A percentile compares a stretch with the other conserved stretches of the same genome.
Evolutionary conservation across 441 rosid genomes (phyloP).

Genomic region (Syzygium malaccense): DNA sequence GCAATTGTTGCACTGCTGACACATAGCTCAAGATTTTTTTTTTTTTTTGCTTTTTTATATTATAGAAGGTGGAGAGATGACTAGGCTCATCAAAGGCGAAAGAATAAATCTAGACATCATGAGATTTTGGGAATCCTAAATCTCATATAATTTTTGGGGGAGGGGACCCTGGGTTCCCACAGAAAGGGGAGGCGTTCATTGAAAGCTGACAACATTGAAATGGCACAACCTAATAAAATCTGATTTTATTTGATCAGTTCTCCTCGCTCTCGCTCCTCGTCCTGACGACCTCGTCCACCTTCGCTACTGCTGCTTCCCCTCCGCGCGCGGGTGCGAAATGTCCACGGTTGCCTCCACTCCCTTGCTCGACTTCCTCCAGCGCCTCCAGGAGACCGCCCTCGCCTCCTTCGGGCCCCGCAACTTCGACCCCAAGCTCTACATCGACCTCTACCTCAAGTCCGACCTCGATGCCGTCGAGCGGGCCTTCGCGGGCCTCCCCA

Average conservation of each 20-base stretch:
- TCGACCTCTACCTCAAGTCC: slow-evolving; percentile 54
- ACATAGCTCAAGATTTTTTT: background rate
- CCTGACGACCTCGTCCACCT: background rate
- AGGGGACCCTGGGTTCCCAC: slow-evolving; percentile 27
- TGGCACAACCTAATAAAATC: slow-evolving; percentile 1
- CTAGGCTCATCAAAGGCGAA: slow-evolving; percentile 20
- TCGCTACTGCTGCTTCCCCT: fast-evolving
- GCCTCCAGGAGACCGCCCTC: slow-evolving; percentile 52
- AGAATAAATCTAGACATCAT: background rate
- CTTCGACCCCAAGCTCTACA: slow-evolving; percentile 61
- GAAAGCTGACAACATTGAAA: slow-evolving; percentile 15
- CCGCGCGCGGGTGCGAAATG: background rate
- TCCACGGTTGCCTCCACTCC: slow-evolving; percentile 15
- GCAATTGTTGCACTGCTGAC: background rate
- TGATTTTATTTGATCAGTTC: background rate
- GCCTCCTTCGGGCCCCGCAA: slow-evolving; percentile 21
- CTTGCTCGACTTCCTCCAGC: slow-evolving; percentile 49
- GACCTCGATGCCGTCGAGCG: slow-evolving; percentile 31
- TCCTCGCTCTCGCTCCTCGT: background rate
- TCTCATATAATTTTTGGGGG: slow-evolving; percentile 15
- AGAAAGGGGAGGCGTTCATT: slow-evolving; percentile 37
- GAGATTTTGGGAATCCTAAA: background rate
- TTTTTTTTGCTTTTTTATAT: background rate
- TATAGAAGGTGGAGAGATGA: slow-evolving; percentile 30
- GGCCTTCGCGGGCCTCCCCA: slow-evolving; percentile 47